Percentiles rank a stretch among this genome's conserved stretches.
Evolutionary conservation across 352 stramenopile species (phyloP).

Genomic region (Phytopythium oedochilum): DNA sequence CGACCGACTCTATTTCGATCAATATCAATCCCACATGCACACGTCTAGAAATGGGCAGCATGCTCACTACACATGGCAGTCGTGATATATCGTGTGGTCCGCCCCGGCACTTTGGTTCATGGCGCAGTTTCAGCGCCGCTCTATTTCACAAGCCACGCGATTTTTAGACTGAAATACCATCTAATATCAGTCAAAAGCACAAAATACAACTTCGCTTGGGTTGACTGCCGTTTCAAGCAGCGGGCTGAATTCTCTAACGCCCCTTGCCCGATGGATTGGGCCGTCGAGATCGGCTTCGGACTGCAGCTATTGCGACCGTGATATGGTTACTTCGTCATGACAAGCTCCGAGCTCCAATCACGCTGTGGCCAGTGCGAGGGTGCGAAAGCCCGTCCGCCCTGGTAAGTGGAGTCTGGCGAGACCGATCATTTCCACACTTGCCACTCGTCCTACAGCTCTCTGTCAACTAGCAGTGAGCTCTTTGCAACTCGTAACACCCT

Average conservation of each 20-base stretch:
- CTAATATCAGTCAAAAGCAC: no score
- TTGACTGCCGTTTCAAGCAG: no score
- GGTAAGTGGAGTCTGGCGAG: no score
- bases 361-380: neutral
- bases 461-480: neutral
- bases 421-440: neutral
- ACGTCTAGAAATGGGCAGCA: no score
- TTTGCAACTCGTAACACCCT: neutral
- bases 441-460: neutral
- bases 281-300: neutral
- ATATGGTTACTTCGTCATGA: conserved; percentile 2
- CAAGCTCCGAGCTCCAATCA: neutral
- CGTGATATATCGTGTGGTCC: no score
- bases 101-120: no score
- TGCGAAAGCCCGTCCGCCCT: neutral
- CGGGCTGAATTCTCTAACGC: neutral
- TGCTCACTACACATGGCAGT: no score
- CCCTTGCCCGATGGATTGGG: no score
- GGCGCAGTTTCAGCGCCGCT: no score
- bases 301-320: neutral
- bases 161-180: no score
- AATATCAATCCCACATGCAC: neutral
- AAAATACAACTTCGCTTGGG: no score
- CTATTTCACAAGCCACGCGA: no score
- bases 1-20: neutral